These are phyloP conservation scores for Coniophora puteana DNA, from an alignment of 1,284 basidiomycete species.

Conservation along the genomic window DNA sequence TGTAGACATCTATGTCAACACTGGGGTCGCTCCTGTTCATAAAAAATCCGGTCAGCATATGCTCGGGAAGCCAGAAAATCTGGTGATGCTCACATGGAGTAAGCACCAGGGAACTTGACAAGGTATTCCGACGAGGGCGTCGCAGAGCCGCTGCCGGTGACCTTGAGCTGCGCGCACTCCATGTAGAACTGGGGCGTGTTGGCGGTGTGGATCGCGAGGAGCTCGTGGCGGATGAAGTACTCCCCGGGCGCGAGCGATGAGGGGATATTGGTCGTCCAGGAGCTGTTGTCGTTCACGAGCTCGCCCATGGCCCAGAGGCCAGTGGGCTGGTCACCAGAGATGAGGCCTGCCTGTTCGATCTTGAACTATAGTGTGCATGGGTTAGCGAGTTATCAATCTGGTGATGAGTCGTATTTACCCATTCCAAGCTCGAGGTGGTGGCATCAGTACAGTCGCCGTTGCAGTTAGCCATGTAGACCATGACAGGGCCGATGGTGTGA, in stretches of 20 bases:
- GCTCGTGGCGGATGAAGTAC: constrained; percentile 36
- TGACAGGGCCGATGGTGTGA: too few species aligned
- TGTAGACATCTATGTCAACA: constrained; percentile 34
- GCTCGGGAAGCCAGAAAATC: background rate
- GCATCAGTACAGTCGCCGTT: constrained; percentile 30
- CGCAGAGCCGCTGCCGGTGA: constrained; percentile 32
- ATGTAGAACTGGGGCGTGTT: too few species aligned
- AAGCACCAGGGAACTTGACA: constrained; percentile 39
- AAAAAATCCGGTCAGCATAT: background rate
- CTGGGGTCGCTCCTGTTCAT: constrained; percentile 28
- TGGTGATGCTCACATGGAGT: constrained; percentile 17
- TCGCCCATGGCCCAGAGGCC: constrained; percentile 32
- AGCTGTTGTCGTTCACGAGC: constrained; percentile 32
- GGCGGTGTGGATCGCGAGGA: too few species aligned
- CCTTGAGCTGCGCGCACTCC: too few species aligned
- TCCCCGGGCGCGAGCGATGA: constrained; percentile 31
- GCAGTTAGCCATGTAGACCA: too few species aligned
- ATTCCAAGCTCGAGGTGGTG: constrained; percentile 29
- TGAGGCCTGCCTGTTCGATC: constrained; percentile 34
- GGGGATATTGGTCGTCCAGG: constrained; percentile 36
- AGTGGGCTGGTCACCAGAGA: constrained; percentile 29
- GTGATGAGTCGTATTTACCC: constrained; percentile 17
- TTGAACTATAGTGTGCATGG: constrained; percentile 30
- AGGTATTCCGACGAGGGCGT: constrained; percentile 27
- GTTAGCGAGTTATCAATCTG: background rate